Base-by-base conservation (phyloP, 225 moss, liverwort and hornwort species). In the Sphagnum contortum region DNA sequence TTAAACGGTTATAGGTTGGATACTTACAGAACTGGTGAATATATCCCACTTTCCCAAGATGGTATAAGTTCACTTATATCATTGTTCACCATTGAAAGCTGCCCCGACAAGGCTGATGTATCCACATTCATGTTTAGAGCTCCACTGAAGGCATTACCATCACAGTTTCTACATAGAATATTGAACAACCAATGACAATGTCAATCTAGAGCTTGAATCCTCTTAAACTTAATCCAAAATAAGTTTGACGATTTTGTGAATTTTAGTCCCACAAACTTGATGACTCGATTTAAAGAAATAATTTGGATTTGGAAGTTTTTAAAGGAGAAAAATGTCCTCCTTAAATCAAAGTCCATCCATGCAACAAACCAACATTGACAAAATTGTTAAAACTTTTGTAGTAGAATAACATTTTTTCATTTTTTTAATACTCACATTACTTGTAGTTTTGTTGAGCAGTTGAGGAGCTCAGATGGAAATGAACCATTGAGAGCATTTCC, bases 31-130 rank as follows among this genome's bases (percentile, higher is more conserved):
- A 29, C 29, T 29, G 29, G 29, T 29, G 29, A 29, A 29, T 29
- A 2, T 59, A 59, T 10, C 12, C 59, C 59, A 59, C 59, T 59
- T 5, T 59, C 59, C 59, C 59, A 59, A 59, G 59, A 29, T n/a
- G 59, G 59, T 5, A n/a, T 14, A 29, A 59, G 9, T 14, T 29
- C 59, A 59, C 59, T 59, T 59, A 59, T 59, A 29, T n/a, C 44
- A 29, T 59, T 59, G 12, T 59, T 59, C 44, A 59, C 59, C 59
- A 59, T 59, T 5, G 59, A 59, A 10, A 59, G 13, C 59, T 59
- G 2, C 2, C 59, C 59, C 1, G 44, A 12, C 59, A 59, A 29
- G 44, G n/a, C 12, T 59, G 59, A 5, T 59, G 59, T 10, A 59
- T 59, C 1, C 3, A 59, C 59, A n/a, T 12, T 5, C 12, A 59